phyloP scores from a whole-genome alignment of 2,329 filamentous ascomycete species.

The Calonectria fujianensis region DNA sequence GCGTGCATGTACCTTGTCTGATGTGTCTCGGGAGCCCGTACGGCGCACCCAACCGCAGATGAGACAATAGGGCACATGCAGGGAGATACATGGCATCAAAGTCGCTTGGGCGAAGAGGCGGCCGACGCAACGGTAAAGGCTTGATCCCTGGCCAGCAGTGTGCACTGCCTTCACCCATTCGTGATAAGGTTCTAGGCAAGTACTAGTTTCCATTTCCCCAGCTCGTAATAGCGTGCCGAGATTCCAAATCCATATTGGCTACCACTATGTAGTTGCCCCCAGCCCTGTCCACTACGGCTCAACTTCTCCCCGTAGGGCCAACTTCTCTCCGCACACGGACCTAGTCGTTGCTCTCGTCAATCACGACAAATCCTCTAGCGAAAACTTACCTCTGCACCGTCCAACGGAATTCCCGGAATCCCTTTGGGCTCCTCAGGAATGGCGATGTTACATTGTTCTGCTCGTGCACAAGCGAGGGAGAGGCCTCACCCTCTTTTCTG shows the following conservation, averaged over 20 bases:
- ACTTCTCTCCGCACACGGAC: not conserved
- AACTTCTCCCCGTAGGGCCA: constrained; percentile 18
- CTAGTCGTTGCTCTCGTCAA: constrained; percentile 18
- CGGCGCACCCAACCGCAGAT: constrained; percentile 16
- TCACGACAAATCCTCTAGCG: not conserved
- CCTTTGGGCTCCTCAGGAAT: not conserved
- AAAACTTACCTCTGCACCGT: constrained; percentile 4
- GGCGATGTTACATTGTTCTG: not conserved
- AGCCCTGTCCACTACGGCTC: not conserved
- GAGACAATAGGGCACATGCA: not conserved
- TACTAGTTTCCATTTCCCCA: constrained; percentile 20
- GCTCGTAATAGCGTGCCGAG: not conserved
- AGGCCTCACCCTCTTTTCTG: constrained; percentile 30
- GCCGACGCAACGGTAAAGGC: constrained; percentile 43
- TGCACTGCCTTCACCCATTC: constrained; percentile 38
- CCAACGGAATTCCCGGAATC: not conserved
- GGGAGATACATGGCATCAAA: constrained; percentile 9
- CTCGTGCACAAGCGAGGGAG: constrained; percentile 8
- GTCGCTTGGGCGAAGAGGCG: constrained; percentile 35
- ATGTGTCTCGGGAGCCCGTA: constrained; percentile 14
- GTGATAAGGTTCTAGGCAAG: constrained; percentile 35
- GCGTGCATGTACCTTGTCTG: constrained; percentile 5
- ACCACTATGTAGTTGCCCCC: not conserved
- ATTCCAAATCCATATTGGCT: not conserved
- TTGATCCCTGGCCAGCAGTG: not conserved